A percentile compares a stretch with the other conserved stretches of the same genome.
phyloP scores from a whole-genome alignment of 345 rosid species.

The Lumnitzera littorea region DNA sequence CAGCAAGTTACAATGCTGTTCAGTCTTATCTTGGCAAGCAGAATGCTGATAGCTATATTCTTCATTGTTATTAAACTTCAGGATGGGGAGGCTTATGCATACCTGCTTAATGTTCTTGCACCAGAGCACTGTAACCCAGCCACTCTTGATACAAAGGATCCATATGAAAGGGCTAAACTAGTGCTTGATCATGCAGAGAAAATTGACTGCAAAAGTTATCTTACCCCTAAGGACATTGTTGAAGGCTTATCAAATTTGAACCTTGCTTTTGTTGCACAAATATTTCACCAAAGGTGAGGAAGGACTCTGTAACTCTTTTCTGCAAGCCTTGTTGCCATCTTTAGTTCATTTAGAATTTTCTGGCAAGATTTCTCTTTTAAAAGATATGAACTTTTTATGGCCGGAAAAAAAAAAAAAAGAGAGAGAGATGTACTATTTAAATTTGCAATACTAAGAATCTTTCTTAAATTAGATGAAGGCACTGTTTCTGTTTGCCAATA shows the following conservation, averaged over 20 bases:
- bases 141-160: constrained; percentile 62
- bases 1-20: background rate
- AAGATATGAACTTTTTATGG: no score
- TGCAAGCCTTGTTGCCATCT: background rate
- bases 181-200: constrained; percentile 78
- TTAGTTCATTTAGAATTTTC: background rate
- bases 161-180: constrained; percentile 62
- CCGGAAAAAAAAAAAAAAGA: no score
- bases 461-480: no score
- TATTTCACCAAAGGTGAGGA: constrained; percentile 78
- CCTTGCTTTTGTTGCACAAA: constrained; percentile 86
- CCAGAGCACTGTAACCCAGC: constrained; percentile 77
- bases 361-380: background rate
- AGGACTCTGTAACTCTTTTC: background rate
- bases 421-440: no score
- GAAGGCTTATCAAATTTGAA: constrained; percentile 80
- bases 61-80: constrained; percentile 19
- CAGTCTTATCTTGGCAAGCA: background rate
- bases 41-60: background rate
- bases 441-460: no score
- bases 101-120: constrained; percentile 84
- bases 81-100: constrained; percentile 87
- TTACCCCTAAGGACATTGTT: constrained; percentile 71
- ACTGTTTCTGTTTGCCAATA: no score
- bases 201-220: constrained; percentile 78